Percentiles rank a stretch among this genome's conserved stretches.
Conservation (phyloP, 23 red algal genomes). For the Gracilaria domingensis region DNA sequence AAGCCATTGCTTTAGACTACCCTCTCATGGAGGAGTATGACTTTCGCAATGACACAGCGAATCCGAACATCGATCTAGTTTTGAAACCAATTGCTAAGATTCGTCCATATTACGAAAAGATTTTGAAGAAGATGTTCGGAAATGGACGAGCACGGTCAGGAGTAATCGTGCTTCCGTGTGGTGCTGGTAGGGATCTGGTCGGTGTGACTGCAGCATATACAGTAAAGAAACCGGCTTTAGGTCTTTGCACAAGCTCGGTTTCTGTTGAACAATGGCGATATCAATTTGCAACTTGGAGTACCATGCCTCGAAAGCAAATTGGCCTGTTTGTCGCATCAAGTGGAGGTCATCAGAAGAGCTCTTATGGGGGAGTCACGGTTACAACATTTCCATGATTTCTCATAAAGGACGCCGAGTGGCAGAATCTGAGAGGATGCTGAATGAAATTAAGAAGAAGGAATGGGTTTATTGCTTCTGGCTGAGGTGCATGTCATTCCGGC, state of each 20-base stretch:
- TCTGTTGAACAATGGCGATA: constrained; percentile 99
- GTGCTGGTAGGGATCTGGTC: constrained; percentile 95
- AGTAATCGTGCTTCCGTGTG: constrained; percentile 96
- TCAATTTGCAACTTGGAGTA: constrained; percentile 98
- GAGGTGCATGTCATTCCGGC: constrained; percentile 99
- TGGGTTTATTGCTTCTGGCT: constrained; percentile 96
- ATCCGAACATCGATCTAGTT: constrained; percentile 84
- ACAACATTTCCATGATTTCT: constrained; percentile 98
- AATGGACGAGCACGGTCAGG: constrained; percentile 99
- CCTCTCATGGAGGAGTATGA: constrained; percentile 99
- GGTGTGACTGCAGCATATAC: constrained; percentile 97
- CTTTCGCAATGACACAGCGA: constrained; percentile 91
- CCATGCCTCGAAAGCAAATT: constrained; percentile 84
- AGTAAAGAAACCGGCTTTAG: constrained; percentile 93
- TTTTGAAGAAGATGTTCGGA: constrained; percentile 99
- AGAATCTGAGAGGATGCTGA: constrained; percentile 86
- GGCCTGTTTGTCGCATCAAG: constrained; percentile 88
- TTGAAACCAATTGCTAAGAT: constrained; percentile 92
- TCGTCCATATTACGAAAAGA: constrained; percentile 98
- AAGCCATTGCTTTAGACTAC: constrained; percentile 91
- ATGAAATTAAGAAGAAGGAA: constrained; percentile 87
- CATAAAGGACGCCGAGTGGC: constrained; percentile 79
- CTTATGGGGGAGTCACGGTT: constrained; percentile 83
- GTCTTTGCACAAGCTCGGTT: constrained; percentile 96
- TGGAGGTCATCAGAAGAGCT: constrained; percentile 71